A percentile compares a stretch with the other conserved stretches of the same genome.
phyloP scores from a whole-genome alignment of 163 green algal species.

The Scenedesmus sp. region DNA sequence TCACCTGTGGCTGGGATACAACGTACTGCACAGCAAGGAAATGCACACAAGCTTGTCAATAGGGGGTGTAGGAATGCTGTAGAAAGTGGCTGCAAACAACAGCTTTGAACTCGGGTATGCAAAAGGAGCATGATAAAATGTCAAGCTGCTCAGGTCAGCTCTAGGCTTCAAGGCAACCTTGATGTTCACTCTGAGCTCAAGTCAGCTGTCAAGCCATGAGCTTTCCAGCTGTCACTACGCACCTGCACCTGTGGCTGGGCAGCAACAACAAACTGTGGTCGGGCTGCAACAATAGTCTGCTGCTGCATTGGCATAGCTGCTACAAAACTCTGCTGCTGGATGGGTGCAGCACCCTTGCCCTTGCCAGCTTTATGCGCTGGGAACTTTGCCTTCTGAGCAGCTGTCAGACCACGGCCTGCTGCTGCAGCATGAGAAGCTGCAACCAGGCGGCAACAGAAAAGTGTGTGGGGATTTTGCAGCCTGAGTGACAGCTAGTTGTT shows the following conservation, averaged over 20 bases:
- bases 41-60: neutral
- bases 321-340: neutral
- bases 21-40: neutral
- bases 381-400: neutral
- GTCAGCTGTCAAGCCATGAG: neutral
- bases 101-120: too few species aligned
- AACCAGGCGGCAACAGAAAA: neutral
- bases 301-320: constrained; percentile 12
- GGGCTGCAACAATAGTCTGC: constrained; percentile 14
- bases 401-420: constrained; percentile 10
- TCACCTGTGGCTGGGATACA: neutral
- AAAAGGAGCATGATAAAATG: too few species aligned
- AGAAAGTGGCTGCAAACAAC: too few species aligned
- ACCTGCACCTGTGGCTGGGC: neutral
- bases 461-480: neutral
- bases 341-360: neutral
- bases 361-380: neutral
- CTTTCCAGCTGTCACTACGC: neutral
- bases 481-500: neutral
- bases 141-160: neutral
- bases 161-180: neutral
- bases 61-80: too few species aligned
- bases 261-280: constrained; percentile 33
- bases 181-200: neutral
- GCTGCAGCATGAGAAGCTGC: constrained; percentile 32